Base-by-base conservation (phyloP, 2,329 filamentous ascomycete genomes). In the Boeremia lycopersici region DNA sequence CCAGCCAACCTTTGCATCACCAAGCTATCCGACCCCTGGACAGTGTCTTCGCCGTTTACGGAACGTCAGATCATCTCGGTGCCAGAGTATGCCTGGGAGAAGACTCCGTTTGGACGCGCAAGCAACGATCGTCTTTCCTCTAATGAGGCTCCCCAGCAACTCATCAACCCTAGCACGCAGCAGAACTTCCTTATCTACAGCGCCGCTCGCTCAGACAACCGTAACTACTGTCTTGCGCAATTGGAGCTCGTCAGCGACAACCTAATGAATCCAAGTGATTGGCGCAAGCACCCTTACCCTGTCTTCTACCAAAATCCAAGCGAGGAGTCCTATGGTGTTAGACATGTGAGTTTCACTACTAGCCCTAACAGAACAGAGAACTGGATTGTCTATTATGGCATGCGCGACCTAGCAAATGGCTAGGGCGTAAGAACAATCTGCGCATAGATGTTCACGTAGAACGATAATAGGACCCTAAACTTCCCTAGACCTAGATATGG, bases 321-420 rank as follows among this genome's bases (percentile, higher is more conserved):
- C 6, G 76, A 76, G 39, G 53, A 73, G 28, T 78, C 77, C 0
- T 82, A 79, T 58, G 80, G 79, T 1, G 79, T 82, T 4, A 80
- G 81, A 0, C 80, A 82, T 59, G 80, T 80, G 15, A 81, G 78
- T 57, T 83, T 81, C 55, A 77, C 75, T 6, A 80, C 75, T 49
- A 79, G 76, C 51, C 79, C 78, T 0, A 79, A 82, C 61, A 78
- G 75, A 0, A 75, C 43, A 1, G 77, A 82, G 65, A 71, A 79
- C 49, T 83, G 78, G 78, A 79, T 83, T 44, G 77, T 82, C n/a
- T 83, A 82, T 63, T 80, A 82, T 64, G 81, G 79, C 9, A 82
- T 82, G 79, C 56, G 64, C 30, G 74, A 81, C 61, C 78, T 78
- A n/a, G 71, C 71, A 25, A 77, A 75, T 42, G 78, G 80, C 0